Evolutionary conservation across 2,329 filamentous ascomycete species (phyloP), one percentile per base, ranked within the genome.

Genomic region (Ascochyta koolunga): DNA sequence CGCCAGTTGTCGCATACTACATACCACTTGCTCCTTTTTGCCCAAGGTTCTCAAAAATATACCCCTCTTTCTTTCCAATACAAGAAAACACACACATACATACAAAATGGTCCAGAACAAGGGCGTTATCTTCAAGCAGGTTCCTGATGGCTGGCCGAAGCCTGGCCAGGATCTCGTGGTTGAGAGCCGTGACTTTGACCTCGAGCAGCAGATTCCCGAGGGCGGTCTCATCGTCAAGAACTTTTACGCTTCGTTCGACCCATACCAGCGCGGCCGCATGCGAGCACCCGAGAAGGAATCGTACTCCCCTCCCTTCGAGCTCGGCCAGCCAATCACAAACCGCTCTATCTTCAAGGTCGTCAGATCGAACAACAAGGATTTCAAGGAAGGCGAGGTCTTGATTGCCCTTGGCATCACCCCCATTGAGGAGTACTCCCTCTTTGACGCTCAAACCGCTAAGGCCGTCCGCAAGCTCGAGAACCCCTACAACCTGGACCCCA

Each of bases 221-320:
- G 88, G 89, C 59, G 87, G 91, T 35, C 73, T 96, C 42, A 84
- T 85, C 27, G 77, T 88, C 60, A 84, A 91, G 77, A 84, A 89
- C 64, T 83, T 88, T 67, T 91, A 89, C 74, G 81, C 86, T 60
- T 93, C 89, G 35, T 89, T 89, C 77, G 91, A 96, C 75, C 91
- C 91, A 2, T 96, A 96, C 79, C 86, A 90, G 80, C 89, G 92
- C 52, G 89, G 89, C 56, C 84, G 85, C 63, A 93, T 96, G 89
- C 87, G 90, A 41, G 76, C 80, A 41, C 70, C 89, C 6, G 73
- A 79, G 31, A 66, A 77, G 70, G 85, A 89, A 77, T 91, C 89
- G 9, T 95, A 92, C 79, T 72, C 80, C 19, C 79, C 87, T 1
- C 75, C 88, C 2, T 91, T 86, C 68, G 71, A 80, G 15, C 73